Conservation (phyloP, 2,329 filamentous ascomycete species). For the Graphium sp. region DNA sequence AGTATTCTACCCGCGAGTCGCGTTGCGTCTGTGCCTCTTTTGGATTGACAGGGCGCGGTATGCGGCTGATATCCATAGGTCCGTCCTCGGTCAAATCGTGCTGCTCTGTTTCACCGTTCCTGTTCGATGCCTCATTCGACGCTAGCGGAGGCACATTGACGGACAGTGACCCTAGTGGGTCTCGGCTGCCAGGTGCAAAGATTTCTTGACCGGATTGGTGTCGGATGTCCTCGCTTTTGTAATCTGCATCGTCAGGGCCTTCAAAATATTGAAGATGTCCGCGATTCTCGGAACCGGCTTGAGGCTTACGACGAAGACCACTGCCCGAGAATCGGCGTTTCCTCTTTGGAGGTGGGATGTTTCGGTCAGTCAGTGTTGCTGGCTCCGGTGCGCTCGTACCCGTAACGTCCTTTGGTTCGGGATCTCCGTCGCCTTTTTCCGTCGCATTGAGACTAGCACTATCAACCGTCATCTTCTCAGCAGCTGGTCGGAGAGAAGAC, state of each 20-base stretch:
- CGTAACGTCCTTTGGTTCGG: conserved; percentile 34
- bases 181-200: too few relatives aligned
- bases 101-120: too few relatives aligned
- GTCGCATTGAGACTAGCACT: conserved; percentile 2
- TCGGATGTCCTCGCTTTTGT: conserved; percentile 47
- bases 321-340: conserved; percentile 76
- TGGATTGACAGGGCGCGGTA: conserved; percentile 52
- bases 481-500: too few relatives aligned
- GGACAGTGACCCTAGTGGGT: too few relatives aligned
- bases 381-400: conserved; percentile 50
- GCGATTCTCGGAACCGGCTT: conserved; percentile 51
- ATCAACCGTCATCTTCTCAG: too few relatives aligned
- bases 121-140: too few relatives aligned
- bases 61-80: conserved; percentile 18
- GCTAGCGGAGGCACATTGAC: too few relatives aligned
- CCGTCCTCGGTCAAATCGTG: too few relatives aligned
- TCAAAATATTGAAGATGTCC: conserved; percentile 84
- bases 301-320: conserved; percentile 57
- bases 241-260: conserved; percentile 71
- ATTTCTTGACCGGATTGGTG: too few relatives aligned
- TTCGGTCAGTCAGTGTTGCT: conserved; percentile 30
- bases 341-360: conserved; percentile 23
- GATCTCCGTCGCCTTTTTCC: conserved; percentile 11
- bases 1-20: conserved; percentile 67
- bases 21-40: conserved; percentile 55